Base-by-base conservation (phyloP, 164 flowering plant species). In the Liquidambar formosana region DNA sequence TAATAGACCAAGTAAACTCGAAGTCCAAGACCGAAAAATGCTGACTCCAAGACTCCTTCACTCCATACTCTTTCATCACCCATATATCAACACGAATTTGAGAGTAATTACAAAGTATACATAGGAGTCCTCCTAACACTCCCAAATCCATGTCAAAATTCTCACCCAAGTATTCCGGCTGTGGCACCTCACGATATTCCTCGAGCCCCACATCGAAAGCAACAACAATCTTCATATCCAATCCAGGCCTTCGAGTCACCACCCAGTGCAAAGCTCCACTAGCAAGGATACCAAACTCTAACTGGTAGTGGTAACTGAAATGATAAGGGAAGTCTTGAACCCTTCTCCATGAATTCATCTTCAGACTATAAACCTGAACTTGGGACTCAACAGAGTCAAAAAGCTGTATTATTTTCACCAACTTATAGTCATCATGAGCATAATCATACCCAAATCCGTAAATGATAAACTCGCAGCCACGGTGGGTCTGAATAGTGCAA, bases 61-160 rank as follows among this genome's bases (percentile, higher is more conserved):
- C 65, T 27, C 81, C 81, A 69, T 70, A 78, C 11, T 78, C 72
- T 57, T 73, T 76, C 81, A 80, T 80, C 44, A 57, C 26, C 79
- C 83, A 80, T 8, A 77, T 61, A 27, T 63, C 68, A 27, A 38
- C n/a, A 5, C 49, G 19, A 1, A 15, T 64, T 2, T 5, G 8
- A 4, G 27, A 14, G 19, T 59, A 61, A 38, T 61, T 38, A 57
- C 69, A 54, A 5, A 66, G 13, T 23, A 66, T 14, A 19, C 48
- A 54, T 8, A 73, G 51, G 18, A 48, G 25, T 6, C 65, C 76
- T 0, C 43, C 56, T 46, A 73, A 48, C 49, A 56, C 65, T 0
- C 71, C 68, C 14, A 77, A 52, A 56, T 62, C 58, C 53, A 64
- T 66, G 44, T 52, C 49, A 27, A 18, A 43, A 23, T 38, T 48